Conservation (phyloP, 306 rosid species). For the Glycine tomentella region DNA sequence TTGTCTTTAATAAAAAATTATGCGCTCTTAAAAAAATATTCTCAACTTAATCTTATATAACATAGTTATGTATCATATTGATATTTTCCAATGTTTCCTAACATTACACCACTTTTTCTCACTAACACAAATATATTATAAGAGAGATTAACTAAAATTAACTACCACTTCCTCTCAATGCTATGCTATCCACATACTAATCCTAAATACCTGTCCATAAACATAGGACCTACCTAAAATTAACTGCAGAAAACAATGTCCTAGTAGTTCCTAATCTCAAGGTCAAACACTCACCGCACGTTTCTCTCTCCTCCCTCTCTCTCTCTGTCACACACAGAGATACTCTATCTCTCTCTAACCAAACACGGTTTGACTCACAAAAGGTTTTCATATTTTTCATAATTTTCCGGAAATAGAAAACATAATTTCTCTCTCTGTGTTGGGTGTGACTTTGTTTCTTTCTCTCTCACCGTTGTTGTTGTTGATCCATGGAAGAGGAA, state of each 20-base stretch:
- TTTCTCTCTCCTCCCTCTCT: slow-evolving; percentile 36
- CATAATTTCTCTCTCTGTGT: slow-evolving; percentile 29
- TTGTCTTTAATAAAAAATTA: too few relatives aligned
- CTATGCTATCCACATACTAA: slow-evolving; percentile 55
- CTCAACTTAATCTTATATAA: too few relatives aligned
- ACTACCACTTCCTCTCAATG: slow-evolving; percentile 33
- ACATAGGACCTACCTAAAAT: slow-evolving; percentile 55
- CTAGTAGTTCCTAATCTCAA: slow-evolving; percentile 41
- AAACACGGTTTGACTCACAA: slow-evolving; percentile 60
- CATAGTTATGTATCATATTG: too few relatives aligned
- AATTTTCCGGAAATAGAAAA: slow-evolving; percentile 54
- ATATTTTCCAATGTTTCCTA: neutral
- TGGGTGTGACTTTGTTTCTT: neutral
- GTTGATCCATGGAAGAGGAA: slow-evolving; percentile 62
- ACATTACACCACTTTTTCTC: neutral
- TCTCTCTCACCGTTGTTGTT: slow-evolving; percentile 26
- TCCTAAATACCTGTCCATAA: slow-evolving; percentile 55
- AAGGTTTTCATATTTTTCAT: slow-evolving; percentile 33
- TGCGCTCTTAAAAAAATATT: too few relatives aligned
- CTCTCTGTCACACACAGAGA: neutral
- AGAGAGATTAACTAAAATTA: slow-evolving; percentile 48
- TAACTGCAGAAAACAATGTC: slow-evolving; percentile 43
- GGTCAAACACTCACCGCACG: slow-evolving; percentile 72
- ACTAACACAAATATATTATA: too few relatives aligned
- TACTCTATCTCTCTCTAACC: slow-evolving; percentile 56